phyloP scores from a whole-genome alignment of 768 basidiomycete species.

The Termitomyces sp. region DNA sequence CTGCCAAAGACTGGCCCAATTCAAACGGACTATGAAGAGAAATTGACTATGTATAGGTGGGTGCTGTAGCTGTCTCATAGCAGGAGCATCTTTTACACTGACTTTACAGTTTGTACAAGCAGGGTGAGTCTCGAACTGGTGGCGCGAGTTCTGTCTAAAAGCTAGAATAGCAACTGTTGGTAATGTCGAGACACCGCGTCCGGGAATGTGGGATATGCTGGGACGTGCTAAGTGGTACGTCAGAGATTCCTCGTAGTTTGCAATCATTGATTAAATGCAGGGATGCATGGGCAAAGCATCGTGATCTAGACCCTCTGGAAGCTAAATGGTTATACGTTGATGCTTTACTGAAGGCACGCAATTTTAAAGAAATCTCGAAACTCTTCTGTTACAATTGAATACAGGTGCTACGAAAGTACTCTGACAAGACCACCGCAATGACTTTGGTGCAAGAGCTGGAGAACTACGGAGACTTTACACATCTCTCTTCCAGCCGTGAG shows the following conservation, averaged over 20 bases:
- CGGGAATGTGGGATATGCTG: conserved; percentile 87
- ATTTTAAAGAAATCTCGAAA: not conserved
- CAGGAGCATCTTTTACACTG: not conserved
- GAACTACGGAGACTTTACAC: conserved; percentile 62
- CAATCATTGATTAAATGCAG: conserved; percentile 30
- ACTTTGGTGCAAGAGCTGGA: conserved; percentile 75
- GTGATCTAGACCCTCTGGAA: conserved; percentile 69
- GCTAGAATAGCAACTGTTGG: conserved; percentile 66
- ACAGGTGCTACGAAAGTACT: conserved; percentile 77
- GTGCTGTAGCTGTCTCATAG: conserved; percentile 12
- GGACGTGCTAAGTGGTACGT: conserved; percentile 89
- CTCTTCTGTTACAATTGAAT: not conserved
- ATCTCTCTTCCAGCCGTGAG: conserved; percentile 63
- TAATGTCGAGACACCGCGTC: conserved; percentile 73
- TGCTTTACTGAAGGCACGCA: conserved; percentile 72
- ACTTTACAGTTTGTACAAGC: conserved; percentile 74
- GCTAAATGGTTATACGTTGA: conserved; percentile 91
- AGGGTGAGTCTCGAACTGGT: conserved; percentile 49
- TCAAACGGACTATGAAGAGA: conserved; percentile 94
- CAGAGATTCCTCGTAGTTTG: not conserved
- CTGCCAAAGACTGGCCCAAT: conserved; percentile 93
- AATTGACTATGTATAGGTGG: conserved; percentile 88
- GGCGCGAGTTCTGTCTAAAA: conserved; percentile 5
- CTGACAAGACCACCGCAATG: conserved; percentile 74
- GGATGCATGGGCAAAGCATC: conserved; percentile 96